phyloP scores from a whole-genome alignment of 495 filamentous ascomycete genomes.

The Daldinia loculata region DNA sequence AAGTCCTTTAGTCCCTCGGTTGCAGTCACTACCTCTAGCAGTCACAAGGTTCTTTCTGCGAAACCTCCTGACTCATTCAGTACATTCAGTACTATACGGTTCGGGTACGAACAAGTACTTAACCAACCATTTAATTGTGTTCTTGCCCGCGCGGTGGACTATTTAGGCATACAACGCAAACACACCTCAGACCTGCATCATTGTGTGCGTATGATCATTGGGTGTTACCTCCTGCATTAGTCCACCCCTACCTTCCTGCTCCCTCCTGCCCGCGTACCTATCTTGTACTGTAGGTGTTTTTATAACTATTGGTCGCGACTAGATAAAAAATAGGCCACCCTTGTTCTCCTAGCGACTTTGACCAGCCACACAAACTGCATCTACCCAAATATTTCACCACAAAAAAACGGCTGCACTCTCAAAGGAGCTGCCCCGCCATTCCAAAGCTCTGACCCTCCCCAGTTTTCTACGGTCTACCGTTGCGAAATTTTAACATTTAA shows the following conservation, averaged over 20 bases:
- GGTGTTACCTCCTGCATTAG: slow-evolving; percentile 42
- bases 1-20: background rate
- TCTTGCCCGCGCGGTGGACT: slow-evolving; percentile 20
- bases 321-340: slow-evolving; percentile 20
- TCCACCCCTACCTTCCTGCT: slow-evolving; percentile 23
- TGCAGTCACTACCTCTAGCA: background rate
- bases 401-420: slow-evolving; percentile 22
- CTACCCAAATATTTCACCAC: slow-evolving; percentile 9
- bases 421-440: slow-evolving; percentile 41
- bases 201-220: slow-evolving; percentile 33
- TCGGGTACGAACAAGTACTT: background rate
- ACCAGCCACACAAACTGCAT: slow-evolving; percentile 27
- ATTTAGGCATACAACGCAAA: slow-evolving; percentile 23
- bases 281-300: slow-evolving; percentile 18
- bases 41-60: background rate
- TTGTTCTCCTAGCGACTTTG: slow-evolving; percentile 18
- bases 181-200: slow-evolving; percentile 24
- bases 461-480: slow-evolving; percentile 32
- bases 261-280: slow-evolving; percentile 16
- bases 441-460: slow-evolving; percentile 38
- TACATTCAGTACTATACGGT: slow-evolving; percentile 5
- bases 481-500: slow-evolving; percentile 45
- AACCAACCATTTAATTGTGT: background rate
- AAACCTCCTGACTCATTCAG: slow-evolving; percentile 11
- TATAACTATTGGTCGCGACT: slow-evolving; percentile 27